A percentile compares a stretch with the other conserved stretches of the same genome.
Conservation (phyloP, 768 basidiomycete genomes). For the Trametes villosa region DNA sequence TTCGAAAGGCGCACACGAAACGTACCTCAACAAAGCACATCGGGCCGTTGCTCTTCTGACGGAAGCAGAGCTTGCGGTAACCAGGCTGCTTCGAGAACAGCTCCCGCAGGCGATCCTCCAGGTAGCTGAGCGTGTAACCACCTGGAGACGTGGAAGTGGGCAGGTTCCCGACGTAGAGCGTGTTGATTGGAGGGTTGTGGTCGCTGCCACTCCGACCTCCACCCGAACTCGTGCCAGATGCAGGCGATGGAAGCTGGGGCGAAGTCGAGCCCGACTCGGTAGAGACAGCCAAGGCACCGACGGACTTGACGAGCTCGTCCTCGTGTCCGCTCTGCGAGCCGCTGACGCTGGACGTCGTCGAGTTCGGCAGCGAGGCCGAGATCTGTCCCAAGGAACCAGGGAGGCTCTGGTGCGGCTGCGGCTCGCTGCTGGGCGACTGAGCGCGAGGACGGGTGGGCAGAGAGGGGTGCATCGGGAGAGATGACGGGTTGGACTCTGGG, state of each 20-base stretch:
- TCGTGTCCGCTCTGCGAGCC: constrained; percentile 41
- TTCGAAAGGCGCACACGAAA: neutral
- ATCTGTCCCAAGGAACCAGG: constrained; percentile 3
- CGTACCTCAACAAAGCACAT: constrained; percentile 99
- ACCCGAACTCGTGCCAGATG: constrained; percentile 61
- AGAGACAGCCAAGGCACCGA: constrained; percentile 53
- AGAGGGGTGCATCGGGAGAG: constrained; percentile 33
- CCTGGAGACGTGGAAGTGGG: constrained; percentile 77
- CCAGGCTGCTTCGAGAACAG: constrained; percentile 82
- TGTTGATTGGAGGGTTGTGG: constrained; percentile 99
- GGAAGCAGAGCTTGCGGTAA: constrained; percentile 90
- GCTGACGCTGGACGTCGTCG: constrained; percentile 49
- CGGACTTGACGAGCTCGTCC: constrained; percentile 39
- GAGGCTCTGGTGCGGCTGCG: constrained; percentile 14
- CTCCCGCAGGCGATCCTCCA: constrained; percentile 86
- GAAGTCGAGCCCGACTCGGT: constrained; percentile 61
- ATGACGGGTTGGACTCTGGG: constrained; percentile 30
- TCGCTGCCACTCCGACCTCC: constrained; percentile 55
- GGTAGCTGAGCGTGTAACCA: constrained; percentile 74
- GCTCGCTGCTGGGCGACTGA: constrained; percentile 31
- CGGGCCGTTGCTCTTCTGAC: constrained; percentile 96
- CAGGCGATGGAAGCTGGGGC: constrained; percentile 78
- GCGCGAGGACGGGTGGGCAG: constrained; percentile 35
- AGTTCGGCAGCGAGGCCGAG: constrained; percentile 40
- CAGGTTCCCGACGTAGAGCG: constrained; percentile 98